Conservation (phyloP, 129 eudicot genomes). For the Centella asiatica region DNA sequence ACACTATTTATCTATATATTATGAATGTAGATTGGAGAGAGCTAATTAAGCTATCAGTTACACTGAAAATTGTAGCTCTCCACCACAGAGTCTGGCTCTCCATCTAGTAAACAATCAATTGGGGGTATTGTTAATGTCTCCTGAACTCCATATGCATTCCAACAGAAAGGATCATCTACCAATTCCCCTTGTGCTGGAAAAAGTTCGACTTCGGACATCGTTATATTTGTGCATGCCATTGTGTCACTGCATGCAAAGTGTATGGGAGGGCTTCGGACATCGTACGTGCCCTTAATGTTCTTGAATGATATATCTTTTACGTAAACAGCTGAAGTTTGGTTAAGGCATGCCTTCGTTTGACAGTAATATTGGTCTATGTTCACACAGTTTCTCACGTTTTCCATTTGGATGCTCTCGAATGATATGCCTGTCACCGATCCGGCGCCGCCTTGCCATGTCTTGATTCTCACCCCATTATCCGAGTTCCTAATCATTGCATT, state of each 20-base stretch:
- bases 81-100: constrained; percentile 43
- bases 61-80: constrained; percentile 27
- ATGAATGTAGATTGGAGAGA: background rate
- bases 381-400: constrained; percentile 67
- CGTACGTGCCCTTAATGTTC: constrained; percentile 87
- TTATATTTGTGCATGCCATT: constrained; percentile 80
- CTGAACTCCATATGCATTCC: constrained; percentile 90
- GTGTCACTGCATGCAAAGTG: constrained; percentile 93
- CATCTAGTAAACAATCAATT: constrained; percentile 78
- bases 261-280: constrained; percentile 78
- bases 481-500: constrained; percentile 67
- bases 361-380: constrained; percentile 91
- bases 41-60: background rate
- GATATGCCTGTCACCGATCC: constrained; percentile 75
- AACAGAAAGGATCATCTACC: constrained; percentile 85
- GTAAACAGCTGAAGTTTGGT: constrained; percentile 80
- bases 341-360: constrained; percentile 54
- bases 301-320: constrained; percentile 52
- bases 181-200: constrained; percentile 66
- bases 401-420: constrained; percentile 86
- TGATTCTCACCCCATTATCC: constrained; percentile 87
- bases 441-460: constrained; percentile 98
- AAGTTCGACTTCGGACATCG: constrained; percentile 93
- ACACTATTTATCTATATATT: constrained; percentile 1
- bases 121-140: constrained; percentile 91